Conservation (phyloP, 2,329 filamentous ascomycete species). For the Orbilia blumenaviensis region DNA sequence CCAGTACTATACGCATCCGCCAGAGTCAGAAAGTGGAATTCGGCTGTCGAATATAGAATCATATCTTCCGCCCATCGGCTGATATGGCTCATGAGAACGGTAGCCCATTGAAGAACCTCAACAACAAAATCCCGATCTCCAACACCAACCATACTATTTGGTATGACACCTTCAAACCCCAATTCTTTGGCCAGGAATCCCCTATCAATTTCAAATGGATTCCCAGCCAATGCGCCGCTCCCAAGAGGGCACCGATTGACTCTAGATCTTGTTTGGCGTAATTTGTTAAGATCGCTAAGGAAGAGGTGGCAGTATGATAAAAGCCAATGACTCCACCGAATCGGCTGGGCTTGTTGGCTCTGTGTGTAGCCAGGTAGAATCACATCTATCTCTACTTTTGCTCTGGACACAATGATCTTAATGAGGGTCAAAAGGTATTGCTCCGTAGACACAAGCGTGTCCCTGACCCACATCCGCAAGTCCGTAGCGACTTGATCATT, state of each 20-base stretch:
- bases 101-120: slow-evolving; percentile 81
- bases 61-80: slow-evolving; percentile 84
- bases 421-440: slow-evolving; percentile 74
- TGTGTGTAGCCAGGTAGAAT: slow-evolving; percentile 91
- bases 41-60: slow-evolving; percentile 79
- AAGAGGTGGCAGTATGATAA: slow-evolving; percentile 78
- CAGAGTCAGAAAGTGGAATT: slow-evolving; percentile 78
- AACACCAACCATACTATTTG: slow-evolving; percentile 80
- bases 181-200: slow-evolving; percentile 80
- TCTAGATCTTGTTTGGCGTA: slow-evolving; percentile 76
- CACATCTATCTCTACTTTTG: slow-evolving; percentile 77
- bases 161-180: slow-evolving; percentile 77
- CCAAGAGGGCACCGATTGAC: slow-evolving; percentile 78
- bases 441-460: slow-evolving; percentile 77
- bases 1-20: slow-evolving; percentile 83
- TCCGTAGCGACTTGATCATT: slow-evolving; percentile 92
- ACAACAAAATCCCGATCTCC: slow-evolving; percentile 82
- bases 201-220: slow-evolving; percentile 81
- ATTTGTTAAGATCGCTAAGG: slow-evolving; percentile 76
- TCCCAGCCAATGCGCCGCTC: slow-evolving; percentile 79
- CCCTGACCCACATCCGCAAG: slow-evolving; percentile 86
- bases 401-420: slow-evolving; percentile 72
- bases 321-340: slow-evolving; percentile 84
- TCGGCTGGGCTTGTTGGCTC: slow-evolving; percentile 79
- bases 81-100: slow-evolving; percentile 79